These are phyloP conservation scores for Penicillium cinerascens DNA, from an alignment of 495 filamentous ascomycete genomes.

Conservation along the genomic window DNA sequence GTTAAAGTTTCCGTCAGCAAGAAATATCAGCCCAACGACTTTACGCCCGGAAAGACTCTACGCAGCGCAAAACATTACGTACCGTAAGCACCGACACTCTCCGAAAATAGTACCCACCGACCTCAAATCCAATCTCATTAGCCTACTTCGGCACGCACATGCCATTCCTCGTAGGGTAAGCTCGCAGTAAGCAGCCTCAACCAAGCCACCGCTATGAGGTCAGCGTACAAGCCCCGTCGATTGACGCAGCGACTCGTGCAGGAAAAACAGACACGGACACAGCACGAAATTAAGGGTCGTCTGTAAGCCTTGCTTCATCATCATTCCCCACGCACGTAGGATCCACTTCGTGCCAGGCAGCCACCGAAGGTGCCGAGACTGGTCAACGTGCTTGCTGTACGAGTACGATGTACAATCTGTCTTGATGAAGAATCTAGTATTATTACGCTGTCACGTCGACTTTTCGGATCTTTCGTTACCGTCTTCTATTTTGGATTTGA, in stretches of 20 bases:
- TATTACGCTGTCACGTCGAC: neutral
- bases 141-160: neutral
- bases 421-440: neutral
- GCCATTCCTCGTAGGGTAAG: too few relatives aligned
- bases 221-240: neutral
- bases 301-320: neutral
- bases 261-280: neutral
- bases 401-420: neutral
- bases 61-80: neutral
- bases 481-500: neutral
- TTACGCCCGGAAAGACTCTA: neutral
- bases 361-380: neutral
- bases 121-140: neutral
- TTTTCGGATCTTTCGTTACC: neutral
- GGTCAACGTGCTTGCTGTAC: neutral
- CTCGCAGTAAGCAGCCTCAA: neutral
- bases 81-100: neutral
- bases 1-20: neutral
- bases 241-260: neutral
- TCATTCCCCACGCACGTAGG: neutral
- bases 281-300: neutral
- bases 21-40: neutral
- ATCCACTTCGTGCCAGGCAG: neutral
- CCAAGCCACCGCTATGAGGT: neutral
- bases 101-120: neutral